Conservation (phyloP, 1,139 yeast genomes). For the Lodderomyces parapsilosis region DNA sequence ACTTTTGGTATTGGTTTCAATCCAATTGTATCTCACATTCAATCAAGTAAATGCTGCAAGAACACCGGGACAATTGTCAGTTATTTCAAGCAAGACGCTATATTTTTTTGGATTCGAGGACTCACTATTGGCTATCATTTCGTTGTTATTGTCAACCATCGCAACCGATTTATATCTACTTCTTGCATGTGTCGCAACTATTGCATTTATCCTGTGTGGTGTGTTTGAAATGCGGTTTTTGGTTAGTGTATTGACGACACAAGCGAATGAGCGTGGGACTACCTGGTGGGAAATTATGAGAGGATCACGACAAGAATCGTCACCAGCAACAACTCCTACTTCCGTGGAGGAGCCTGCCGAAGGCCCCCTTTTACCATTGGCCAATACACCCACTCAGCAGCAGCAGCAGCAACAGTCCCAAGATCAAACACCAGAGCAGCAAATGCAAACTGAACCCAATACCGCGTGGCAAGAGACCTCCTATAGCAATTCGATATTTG, state of each 20-base stretch:
- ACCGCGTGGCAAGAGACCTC: conserved; percentile 49
- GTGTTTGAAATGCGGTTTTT: conserved; percentile 68
- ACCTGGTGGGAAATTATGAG: conserved; percentile 66
- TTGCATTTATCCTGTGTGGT: conserved; percentile 67
- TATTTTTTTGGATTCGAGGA: conserved; percentile 75
- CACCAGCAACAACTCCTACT: conserved; percentile 2
- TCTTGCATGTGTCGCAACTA: conserved; percentile 66
- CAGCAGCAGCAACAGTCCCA: background rate
- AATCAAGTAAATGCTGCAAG: conserved; percentile 68
- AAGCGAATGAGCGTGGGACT: conserved; percentile 68
- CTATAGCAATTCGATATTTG: conserved; percentile 59
- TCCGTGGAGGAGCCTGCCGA: conserved; percentile 6
- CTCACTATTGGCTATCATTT: conserved; percentile 62
- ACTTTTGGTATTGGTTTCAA: conserved; percentile 42
- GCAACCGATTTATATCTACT: conserved; percentile 61
- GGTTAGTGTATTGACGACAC: conserved; percentile 68
- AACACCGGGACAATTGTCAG: conserved; percentile 73
- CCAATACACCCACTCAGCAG: conserved; percentile 9
- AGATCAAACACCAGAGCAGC: conserved; percentile 15
- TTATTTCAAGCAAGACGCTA: conserved; percentile 33
- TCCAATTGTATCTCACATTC: conserved; percentile 33
- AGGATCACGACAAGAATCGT: conserved; percentile 21
- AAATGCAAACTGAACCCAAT: conserved; percentile 10
- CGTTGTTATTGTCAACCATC: conserved; percentile 58
- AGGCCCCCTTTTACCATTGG: conserved; percentile 15